Conservation (phyloP, 2,329 filamentous ascomycete species). For the Neurospora sp. region DNA sequence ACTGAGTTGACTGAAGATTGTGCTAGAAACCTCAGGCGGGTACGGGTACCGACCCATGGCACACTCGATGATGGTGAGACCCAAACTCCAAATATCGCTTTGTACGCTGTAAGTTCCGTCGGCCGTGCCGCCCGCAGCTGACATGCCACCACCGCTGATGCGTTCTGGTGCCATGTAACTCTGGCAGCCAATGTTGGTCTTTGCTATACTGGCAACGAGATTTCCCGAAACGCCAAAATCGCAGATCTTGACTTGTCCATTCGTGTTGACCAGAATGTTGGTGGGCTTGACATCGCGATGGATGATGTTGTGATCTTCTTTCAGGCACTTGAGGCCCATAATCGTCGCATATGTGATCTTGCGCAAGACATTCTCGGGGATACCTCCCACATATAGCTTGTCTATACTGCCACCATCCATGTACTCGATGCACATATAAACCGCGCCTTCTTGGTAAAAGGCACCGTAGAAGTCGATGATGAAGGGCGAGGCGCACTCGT, state of each 20-base stretch:
- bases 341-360: conserved; percentile 88
- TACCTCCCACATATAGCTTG: conserved; percentile 83
- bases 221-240: conserved; percentile 98
- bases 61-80: conserved; percentile 90
- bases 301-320: conserved; percentile 98
- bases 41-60: conserved; percentile 93
- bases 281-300: conserved; percentile 98
- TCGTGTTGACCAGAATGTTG: conserved; percentile 89
- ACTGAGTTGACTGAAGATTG: conserved; percentile 94
- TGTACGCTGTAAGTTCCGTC: conserved; percentile 94
- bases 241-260: conserved; percentile 92
- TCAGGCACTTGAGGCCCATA: conserved; percentile 83
- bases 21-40: conserved; percentile 92
- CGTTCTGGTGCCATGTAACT: conserved; percentile 98
- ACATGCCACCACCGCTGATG: conserved; percentile 77
- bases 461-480: conserved; percentile 99
- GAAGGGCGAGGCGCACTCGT: conserved; percentile 88
- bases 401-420: conserved; percentile 99
- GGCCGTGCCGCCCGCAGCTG: conserved; percentile 55
- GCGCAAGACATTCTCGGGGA: conserved; percentile 76
- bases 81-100: conserved; percentile 95
- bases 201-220: conserved; percentile 91
- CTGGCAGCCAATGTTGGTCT: conserved; percentile 97
- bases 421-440: conserved; percentile 98
- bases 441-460: conserved; percentile 96